Evolutionary conservation across 805 yeast species (phyloP).

Genomic region (Brettanomyces anomalus): DNA sequence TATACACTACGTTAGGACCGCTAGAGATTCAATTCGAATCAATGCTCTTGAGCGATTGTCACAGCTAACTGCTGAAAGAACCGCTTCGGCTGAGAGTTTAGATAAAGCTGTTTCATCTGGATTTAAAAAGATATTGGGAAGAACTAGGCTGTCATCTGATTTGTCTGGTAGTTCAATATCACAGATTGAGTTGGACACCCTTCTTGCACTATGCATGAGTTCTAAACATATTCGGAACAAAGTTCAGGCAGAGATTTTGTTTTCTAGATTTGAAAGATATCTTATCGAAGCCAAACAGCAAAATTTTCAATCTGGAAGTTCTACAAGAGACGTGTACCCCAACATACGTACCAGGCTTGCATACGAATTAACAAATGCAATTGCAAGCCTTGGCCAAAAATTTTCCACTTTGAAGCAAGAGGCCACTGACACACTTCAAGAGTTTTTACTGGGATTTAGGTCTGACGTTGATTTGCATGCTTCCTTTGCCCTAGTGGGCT

Average conservation of each 20-base stretch:
- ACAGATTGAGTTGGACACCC: constrained; percentile 38
- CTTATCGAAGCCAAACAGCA: constrained; percentile 37
- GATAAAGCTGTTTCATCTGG: constrained; percentile 17
- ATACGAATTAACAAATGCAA: constrained; percentile 25
- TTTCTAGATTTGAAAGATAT: constrained; percentile 37
- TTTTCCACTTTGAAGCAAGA: constrained; percentile 10
- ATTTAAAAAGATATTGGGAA: constrained; percentile 14
- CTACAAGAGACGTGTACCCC: constrained; percentile 20
- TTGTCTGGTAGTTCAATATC: constrained; percentile 11
- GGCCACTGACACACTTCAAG: constrained; percentile 5
- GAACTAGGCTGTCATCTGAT: constrained; percentile 9
- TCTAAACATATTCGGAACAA: constrained; percentile 27
- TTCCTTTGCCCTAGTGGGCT: constrained; percentile 23
- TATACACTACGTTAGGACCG: constrained; percentile 17
- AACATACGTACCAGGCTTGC: constrained; percentile 37
- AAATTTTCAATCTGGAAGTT: constrained; percentile 25
- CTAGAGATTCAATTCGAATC: constrained; percentile 28
- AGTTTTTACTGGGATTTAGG: constrained; percentile 6
- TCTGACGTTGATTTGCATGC: constrained; percentile 2
- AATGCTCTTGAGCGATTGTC: constrained; percentile 31
- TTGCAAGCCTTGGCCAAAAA: constrained; percentile 19
- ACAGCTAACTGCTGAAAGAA: constrained; percentile 19
- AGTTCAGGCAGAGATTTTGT: constrained; percentile 32
- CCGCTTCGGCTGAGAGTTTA: constrained; percentile 10
- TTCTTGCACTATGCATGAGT: constrained; percentile 46